Evolutionary conservation across 306 rosid species (phyloP).

Genomic region (Gleditsia sinensis): DNA sequence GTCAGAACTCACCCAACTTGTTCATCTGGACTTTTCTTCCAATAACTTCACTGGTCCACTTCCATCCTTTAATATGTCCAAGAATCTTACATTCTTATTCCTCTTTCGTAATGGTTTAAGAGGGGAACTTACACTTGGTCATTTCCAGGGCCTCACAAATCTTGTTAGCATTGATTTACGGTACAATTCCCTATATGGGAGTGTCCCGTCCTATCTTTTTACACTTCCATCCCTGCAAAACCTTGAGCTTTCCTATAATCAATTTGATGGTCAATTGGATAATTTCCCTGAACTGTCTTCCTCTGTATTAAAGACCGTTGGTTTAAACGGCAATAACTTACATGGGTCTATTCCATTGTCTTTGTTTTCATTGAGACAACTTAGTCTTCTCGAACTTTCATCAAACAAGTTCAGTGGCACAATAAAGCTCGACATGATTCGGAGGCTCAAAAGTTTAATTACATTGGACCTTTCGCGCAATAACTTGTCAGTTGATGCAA

Average conservation of each 20-base stretch:
- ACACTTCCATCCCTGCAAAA: constrained; percentile 27
- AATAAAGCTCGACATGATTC: constrained; percentile 6
- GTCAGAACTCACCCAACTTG: constrained; percentile 26
- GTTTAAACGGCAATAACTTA: constrained; percentile 45
- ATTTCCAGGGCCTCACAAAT: constrained; percentile 22
- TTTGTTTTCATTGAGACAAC: constrained; percentile 34
- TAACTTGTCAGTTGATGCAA: constrained; percentile 28
- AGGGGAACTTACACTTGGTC: constrained; percentile 3
- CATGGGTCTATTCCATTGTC: constrained; percentile 48
- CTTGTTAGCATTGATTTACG: not conserved
- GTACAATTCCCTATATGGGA: constrained; percentile 22
- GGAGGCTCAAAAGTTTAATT: constrained; percentile 19
- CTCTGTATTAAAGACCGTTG: constrained; percentile 34
- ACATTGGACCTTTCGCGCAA: constrained; percentile 54
- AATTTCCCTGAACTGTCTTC: constrained; percentile 33
- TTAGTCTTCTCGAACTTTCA: constrained; percentile 45
- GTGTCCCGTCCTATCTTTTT: constrained; percentile 16
- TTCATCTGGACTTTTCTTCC: constrained; percentile 28
- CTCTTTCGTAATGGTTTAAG: constrained; percentile 25
- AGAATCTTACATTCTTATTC: constrained; percentile 12
- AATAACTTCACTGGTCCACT: constrained; percentile 32
- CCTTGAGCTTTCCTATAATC: constrained; percentile 26
- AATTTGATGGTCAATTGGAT: constrained; percentile 20
- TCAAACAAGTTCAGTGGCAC: constrained; percentile 53
- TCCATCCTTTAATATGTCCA: constrained; percentile 29